A percentile compares a stretch with the other conserved stretches of the same genome.
Evolutionary conservation across 139 green algal genomes (phyloP).

Genomic region (Raphidocelis subcapitata): DNA sequence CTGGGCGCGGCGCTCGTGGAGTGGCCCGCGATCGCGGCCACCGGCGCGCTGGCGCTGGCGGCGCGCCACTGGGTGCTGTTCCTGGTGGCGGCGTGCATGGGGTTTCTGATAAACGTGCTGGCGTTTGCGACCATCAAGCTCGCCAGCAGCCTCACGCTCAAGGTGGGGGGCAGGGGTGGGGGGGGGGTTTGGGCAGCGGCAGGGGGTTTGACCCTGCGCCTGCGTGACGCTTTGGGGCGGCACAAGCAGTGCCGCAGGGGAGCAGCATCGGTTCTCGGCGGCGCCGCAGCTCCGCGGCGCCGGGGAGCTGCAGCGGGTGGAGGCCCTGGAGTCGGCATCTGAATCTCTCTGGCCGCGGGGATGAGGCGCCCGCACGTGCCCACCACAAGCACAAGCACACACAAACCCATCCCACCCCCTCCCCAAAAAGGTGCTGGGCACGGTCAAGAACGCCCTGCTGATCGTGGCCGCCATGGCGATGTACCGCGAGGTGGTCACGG

Average conservation of each 20-base stretch:
- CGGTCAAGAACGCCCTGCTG: conserved; percentile 84
- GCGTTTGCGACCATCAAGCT: conserved; percentile 87
- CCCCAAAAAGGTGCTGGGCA: conserved; percentile 83
- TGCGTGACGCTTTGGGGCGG: not conserved
- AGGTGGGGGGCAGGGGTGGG: conserved; percentile 1
- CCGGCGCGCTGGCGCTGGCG: conserved; percentile 39
- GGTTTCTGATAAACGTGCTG: conserved; percentile 84
- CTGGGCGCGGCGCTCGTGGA: conserved; percentile 46
- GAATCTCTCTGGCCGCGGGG: not conserved
- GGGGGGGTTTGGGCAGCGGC: not conserved
- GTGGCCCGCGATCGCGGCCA: conserved; percentile 48
- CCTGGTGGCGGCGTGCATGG: conserved; percentile 68
- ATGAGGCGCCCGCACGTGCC: conserved; percentile 62
- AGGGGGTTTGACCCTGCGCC: not conserved
- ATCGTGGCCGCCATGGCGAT: conserved; percentile 54
- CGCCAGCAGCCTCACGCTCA: conserved; percentile 34
- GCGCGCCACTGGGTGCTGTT: conserved; percentile 42
- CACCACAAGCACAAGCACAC: too few species aligned
- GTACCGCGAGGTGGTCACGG: conserved; percentile 63
- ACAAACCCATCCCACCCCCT: too few species aligned
- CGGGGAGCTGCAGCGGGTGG: not conserved
- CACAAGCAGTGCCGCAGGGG: not conserved
- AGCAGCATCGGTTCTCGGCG: not conserved
- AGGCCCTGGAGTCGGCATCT: too few species aligned
- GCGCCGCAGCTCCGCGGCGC: not conserved